Base-by-base conservation (phyloP, 176 grass and related monocot genomes). In the Cenchrus fungigraminus region DNA sequence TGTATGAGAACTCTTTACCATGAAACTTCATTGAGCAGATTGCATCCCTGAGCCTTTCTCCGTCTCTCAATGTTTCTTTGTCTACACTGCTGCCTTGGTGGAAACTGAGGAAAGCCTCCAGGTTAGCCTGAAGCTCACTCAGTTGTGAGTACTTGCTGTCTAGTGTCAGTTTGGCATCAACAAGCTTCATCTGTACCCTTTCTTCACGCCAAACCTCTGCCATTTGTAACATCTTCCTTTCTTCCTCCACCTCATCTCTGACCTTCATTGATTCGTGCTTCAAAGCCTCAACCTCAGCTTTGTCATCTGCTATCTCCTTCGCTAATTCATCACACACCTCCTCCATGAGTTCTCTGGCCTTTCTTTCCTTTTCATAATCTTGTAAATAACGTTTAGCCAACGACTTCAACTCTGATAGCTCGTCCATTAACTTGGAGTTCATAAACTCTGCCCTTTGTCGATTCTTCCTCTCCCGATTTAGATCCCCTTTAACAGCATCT, bases 181-280 rank as follows among this genome's bases (percentile, higher is more conserved):
- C 58, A 58, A 98, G 87, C 85, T 98, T 98, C 97, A 98, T 92
- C 74, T 98, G 93, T 55, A 98, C 93, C 80, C 97, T 92, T 68
- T 98, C 97, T 86, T 98, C 97, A 12, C 97, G 89, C 97, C 97
- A 98, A 79, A 93, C 93, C 81, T 98, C 97, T 43, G 97, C 97
- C 88, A 98, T 95, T 83, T 95, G 97, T 68, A 98, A 74, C 97
- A 98, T 98, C 80, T 82, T 91, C 74, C 78, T 89, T 84, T 95
- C 97, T 77, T 98, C 93, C 78, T 95, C 93, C 60, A 95, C 83
- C 50, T 95, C 93, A 66, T 94, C 93, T 82, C 83, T 89, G 52
- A 98, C 75, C 77, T 78, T 95, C 77, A 92, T 71, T 1, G 86
- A 91, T 80, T 92, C 93, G 56, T 73, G 91, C 87, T 94, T 95